Conservation (phyloP, 2,329 filamentous ascomycete species). For the Trichophyton equinum region DNA sequence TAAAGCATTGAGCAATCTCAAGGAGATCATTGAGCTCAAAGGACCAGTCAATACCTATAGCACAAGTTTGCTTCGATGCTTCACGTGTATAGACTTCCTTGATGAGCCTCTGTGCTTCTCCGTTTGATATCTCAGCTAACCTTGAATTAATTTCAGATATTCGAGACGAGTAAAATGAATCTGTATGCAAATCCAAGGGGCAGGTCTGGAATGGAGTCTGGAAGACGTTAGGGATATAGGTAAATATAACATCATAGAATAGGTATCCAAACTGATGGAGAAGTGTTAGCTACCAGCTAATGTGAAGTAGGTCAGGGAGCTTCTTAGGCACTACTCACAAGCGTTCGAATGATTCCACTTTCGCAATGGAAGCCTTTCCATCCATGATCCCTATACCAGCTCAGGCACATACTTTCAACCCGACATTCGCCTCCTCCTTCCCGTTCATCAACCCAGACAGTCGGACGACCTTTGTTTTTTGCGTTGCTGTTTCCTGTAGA, state of each 20-base stretch:
- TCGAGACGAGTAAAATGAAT: constrained; percentile 79
- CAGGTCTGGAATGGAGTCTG: constrained; percentile 92
- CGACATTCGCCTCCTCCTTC: constrained; percentile 61
- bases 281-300: neutral
- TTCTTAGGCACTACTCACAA: constrained; percentile 31
- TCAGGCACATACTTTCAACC: constrained; percentile 90
- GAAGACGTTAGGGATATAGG: constrained; percentile 92
- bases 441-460: constrained; percentile 72
- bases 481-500: constrained; percentile 13
- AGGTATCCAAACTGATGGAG: constrained; percentile 56
- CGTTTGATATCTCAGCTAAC: constrained; percentile 77
- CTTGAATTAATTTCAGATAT: constrained; percentile 80
- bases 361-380: constrained; percentile 96
- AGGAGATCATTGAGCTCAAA: constrained; percentile 66
- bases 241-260: constrained; percentile 85
- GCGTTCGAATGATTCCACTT: constrained; percentile 79
- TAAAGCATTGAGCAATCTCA: constrained; percentile 67
- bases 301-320: neutral
- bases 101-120: constrained; percentile 56
- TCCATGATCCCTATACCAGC: constrained; percentile 65
- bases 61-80: constrained; percentile 59
- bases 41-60: constrained; percentile 86
- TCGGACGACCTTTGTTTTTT: constrained; percentile 39
- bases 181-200: constrained; percentile 82
- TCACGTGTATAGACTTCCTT: constrained; percentile 56